Base-by-base conservation (phyloP, 805 yeast genomes). In the Lipomyces mesembrius region DNA sequence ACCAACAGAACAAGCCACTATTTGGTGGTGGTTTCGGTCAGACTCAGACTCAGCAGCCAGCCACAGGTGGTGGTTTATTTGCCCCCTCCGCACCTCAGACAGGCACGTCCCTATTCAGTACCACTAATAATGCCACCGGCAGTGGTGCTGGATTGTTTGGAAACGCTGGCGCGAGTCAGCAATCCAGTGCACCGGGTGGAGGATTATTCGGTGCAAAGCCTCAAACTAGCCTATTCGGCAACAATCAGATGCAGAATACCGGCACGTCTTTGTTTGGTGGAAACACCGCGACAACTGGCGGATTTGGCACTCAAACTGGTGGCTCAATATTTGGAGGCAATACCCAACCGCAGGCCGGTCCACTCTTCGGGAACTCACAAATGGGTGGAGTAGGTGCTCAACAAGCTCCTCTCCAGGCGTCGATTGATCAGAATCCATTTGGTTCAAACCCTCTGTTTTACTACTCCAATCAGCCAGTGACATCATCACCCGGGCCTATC, bases 381-480 rank as follows among this genome's bases (percentile, higher is more conserved):
- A 22, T 34, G 11, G 57, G 64, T 25, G 29, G 55, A 17, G 12
- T 57, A 7, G 70, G 65, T 9, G 57, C 29, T 12, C 77, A 69
- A 66, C 76, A 71, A 62, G 77, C 73, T 51, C 77, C 77, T 12
- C 66, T 73, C 8, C 75, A 72, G 59, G 78, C 83, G 55, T 72
- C 79, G 39, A 75, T 79, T 62, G 81, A 79, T 65, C 81, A 82
- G 66, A 85, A 89, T 75, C 97, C 97, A 56, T 93, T 91, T 75
- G 96, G 97, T 1, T 83, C 85, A 59, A 88, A 88, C 72, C 90
- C 92, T 5, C 80, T 93, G 61, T 91, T 90, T 72, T 46, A 57
- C 11, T 65, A 79, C 2, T 77, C 75, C 39, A 74, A 78, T n/a
- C 79, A 79, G 9, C 72, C 74, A 35, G 75, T 80, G 17, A 79